These are phyloP conservation scores for Piper longum DNA, from an alignment of 164 flowering plant genomes.

Conservation along the genomic window DNA sequence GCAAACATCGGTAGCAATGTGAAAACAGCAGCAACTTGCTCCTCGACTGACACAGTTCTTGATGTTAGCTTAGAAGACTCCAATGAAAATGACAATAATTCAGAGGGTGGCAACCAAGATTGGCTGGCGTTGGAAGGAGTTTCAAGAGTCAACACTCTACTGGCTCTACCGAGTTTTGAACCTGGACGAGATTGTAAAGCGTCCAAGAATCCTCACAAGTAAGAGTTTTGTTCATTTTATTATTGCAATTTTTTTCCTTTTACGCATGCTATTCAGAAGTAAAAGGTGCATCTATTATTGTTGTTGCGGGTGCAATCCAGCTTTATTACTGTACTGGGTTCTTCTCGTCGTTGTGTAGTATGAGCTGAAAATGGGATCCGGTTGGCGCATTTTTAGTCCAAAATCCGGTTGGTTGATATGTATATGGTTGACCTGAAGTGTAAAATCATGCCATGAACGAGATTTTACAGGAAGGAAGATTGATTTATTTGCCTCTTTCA, in stretches of 20 bases:
- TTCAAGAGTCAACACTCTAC: slow-evolving; percentile 65
- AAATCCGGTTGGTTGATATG: background rate
- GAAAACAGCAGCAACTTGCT: slow-evolving; percentile 12
- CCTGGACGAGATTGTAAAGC: slow-evolving; percentile 27
- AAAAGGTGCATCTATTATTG: slow-evolving; percentile 10
- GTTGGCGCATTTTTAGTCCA: background rate
- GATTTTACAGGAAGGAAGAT: background rate
- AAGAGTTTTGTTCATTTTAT: slow-evolving; percentile 5
- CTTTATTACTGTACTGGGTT: slow-evolving; percentile 50
- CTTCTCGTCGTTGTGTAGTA: slow-evolving; percentile 5
- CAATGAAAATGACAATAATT: slow-evolving; percentile 7
- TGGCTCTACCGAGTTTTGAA: slow-evolving; percentile 71
- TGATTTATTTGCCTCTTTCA: no score
- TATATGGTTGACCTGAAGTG: background rate
- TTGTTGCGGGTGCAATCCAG: slow-evolving; percentile 32
- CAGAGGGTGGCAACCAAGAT: slow-evolving; percentile 17
- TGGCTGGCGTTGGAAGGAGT: slow-evolving; percentile 95
- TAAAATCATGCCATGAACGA: background rate
- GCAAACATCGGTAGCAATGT: slow-evolving; percentile 7
- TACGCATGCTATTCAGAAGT: slow-evolving; percentile 7
- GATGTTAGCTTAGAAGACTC: slow-evolving; percentile 23
- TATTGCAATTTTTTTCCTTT: slow-evolving; percentile 5
- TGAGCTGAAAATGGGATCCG: background rate
- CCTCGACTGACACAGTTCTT: slow-evolving; percentile 11
- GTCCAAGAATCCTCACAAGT: slow-evolving; percentile 15